phyloP scores from a whole-genome alignment of 192 early-diverging fungal species.

The Backusella macrospora region DNA sequence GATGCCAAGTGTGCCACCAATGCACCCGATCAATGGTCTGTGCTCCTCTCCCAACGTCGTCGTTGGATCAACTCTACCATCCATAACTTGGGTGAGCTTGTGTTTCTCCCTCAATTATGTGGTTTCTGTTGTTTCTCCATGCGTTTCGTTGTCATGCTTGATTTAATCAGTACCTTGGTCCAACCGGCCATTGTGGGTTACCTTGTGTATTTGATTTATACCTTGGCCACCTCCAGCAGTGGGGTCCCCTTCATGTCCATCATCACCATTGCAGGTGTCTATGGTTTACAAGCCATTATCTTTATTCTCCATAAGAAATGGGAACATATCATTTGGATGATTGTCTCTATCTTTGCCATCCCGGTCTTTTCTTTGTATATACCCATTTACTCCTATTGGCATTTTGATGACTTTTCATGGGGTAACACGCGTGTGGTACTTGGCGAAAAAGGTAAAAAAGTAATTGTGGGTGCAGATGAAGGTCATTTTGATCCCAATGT shows the following conservation, averaged over 20 bases:
- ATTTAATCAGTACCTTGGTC: conserved; percentile 87
- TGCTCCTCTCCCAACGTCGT: conserved; percentile 95
- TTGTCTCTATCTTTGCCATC: conserved; percentile 89
- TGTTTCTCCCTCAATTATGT: conserved; percentile 93
- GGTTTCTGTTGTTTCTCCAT: conserved; percentile 97
- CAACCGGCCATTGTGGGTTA: conserved; percentile 91
- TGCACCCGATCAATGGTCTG: conserved; percentile 92
- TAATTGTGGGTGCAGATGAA: conserved; percentile 60
- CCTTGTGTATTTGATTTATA: conserved; percentile 81
- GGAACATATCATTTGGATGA: conserved; percentile 96
- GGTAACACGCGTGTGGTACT: conserved; percentile 92
- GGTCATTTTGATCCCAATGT: conserved; percentile 75
- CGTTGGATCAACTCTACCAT: conserved; percentile 99
- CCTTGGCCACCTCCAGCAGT: conserved; percentile 52
- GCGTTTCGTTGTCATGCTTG: conserved; percentile 93
- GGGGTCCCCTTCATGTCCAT: conserved; percentile 79
- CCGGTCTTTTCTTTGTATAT: conserved; percentile 83
- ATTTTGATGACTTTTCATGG: conserved; percentile 99
- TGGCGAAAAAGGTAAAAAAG: conserved; percentile 79
- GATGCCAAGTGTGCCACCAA: conserved; percentile 92
- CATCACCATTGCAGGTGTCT: conserved; percentile 81
- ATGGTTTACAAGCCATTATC: conserved; percentile 87
- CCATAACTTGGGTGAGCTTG: conserved; percentile 94
- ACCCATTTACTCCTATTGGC: conserved; percentile 95
- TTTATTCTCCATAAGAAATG: conserved; percentile 75